Base-by-base conservation (phyloP, 2,329 filamentous ascomycete genomes). In the Hansfordia pulvinata region DNA sequence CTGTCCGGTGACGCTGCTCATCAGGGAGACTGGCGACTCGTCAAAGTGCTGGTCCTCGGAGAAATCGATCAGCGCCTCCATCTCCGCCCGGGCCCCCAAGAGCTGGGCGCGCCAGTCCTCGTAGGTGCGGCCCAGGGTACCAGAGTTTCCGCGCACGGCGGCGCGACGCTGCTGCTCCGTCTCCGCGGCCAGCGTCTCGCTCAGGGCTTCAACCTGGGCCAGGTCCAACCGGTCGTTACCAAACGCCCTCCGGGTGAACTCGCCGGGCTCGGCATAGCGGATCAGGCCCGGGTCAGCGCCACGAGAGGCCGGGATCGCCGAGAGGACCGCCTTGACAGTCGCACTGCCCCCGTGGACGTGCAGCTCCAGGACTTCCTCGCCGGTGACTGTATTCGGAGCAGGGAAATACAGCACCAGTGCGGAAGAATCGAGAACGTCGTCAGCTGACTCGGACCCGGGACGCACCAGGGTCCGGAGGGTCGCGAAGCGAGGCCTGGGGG, bases 11-110 rank as follows among this genome's bases (percentile, higher is more conserved):
- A 94, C 81, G 25, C 75, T 83, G 1, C 46, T 49, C 23, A 92
- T 64, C 13, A 96, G 61, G 29, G 80, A 68, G 1, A 64, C 56
- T 1, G 84, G 80, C 3, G 82, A 77, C 51, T 93, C 85, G 39
- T 96, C 86, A 43, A 98, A 93, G 55, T 96, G 82, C 53, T 98
- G 88, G 43, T 96, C 90, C 49, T 98, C 90, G 1, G 83, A 80
- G 48, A 98, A 98, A 52, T 98, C 90, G 34, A 98, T 96, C 38
- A 98, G 56, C 0, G 90, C 90, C 53, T 98, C 90, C 20, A 98
- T 64, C 54, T 96, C 86, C 8, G 84, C 90, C 2, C 90, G 72
- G 8, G 86, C 86, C 35, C 78, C 65, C 6, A 96, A 60, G 11
- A 98, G 56, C 36, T 74, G 63, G 35, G 69, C 59, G 15, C 88